These are phyloP conservation scores for Ceratobasidium sp. DNA, from an alignment of 1,284 basidiomycete species.

Conservation along the genomic window DNA sequence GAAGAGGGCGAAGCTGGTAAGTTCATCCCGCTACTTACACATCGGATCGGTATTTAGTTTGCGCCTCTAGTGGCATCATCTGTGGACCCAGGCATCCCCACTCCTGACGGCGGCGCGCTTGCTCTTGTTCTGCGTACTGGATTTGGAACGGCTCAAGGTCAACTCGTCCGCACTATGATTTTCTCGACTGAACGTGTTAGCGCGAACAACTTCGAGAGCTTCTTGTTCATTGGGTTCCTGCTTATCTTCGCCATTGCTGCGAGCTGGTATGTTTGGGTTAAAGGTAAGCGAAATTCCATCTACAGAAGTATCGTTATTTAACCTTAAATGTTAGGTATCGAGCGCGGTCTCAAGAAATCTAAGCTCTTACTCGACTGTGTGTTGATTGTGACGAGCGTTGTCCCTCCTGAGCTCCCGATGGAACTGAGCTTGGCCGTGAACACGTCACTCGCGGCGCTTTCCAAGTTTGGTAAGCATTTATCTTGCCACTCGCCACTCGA, in stretches of 20 bases:
- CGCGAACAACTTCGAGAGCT: constrained; percentile 93
- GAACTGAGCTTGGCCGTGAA: constrained; percentile 95
- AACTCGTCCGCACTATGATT: constrained; percentile 96
- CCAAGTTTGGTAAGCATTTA: constrained; percentile 79
- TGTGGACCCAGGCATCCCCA: constrained; percentile 54
- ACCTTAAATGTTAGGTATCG: constrained; percentile 70
- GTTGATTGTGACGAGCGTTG: constrained; percentile 94
- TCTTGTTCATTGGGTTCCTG: constrained; percentile 96
- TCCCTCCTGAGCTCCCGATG: constrained; percentile 96
- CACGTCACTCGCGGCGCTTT: constrained; percentile 90
- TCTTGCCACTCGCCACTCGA: not conserved
- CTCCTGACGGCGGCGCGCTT: constrained; percentile 90
- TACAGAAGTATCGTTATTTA: not conserved
- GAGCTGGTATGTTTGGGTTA: constrained; percentile 95
- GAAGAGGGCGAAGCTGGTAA: constrained; percentile 55
- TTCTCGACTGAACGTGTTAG: constrained; percentile 95
- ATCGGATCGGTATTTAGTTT: not conserved
- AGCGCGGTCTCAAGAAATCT: constrained; percentile 90
- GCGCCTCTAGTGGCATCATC: constrained; percentile 26
- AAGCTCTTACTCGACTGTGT: constrained; percentile 94
- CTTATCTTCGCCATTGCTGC: constrained; percentile 97
- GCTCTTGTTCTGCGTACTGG: constrained; percentile 94
- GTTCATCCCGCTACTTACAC: constrained; percentile 42
- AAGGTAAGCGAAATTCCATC: constrained; percentile 67
- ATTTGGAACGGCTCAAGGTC: constrained; percentile 95